Evolutionary conservation across 441 rosid genomes (phyloP), one percentile per base, ranked within the genome.

Genomic region (Pelargonium myrrhifolium): DNA sequence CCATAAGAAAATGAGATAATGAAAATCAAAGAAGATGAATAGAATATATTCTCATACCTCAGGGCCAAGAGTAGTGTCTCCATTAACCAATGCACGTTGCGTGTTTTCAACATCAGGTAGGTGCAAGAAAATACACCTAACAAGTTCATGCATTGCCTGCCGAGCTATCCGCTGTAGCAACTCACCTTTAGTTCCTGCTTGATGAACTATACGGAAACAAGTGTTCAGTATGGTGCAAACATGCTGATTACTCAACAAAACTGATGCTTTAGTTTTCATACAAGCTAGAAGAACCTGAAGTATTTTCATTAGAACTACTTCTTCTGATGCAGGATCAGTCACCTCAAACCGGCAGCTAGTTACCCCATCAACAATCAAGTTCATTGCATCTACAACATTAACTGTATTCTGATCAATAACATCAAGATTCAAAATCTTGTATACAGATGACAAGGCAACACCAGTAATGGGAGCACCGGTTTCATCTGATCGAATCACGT

Each of bases 401-500:
- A 85, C 81, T 3, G 96, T 87, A 74, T 80, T 82, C 66, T 77
- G 86, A 62, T 89, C 89, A 69, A 94, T 81, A 62, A 87, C 80
- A 43, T 88, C 97, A 69, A 91, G 87, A 26, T 89, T 81, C 65
- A 94, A 78, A 71, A 94, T 89, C 81, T 88, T 94, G 80, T 89
- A 83, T 28, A 94, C 93, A 28, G 99, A 88, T 0, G 97, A 91
- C 82, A 94, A 83, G 56, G 99, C 97, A 75, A 91, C 94, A 51
- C 96, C 97, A 51, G 99, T 94, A 49, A 94, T 94, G 7, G 96
- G 92, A 9, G 97, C 97, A 70, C 97, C 96, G 42, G 99, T 91
- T 80, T 94, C 99, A 71, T 87, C 97, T 0, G 99, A 94, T 9
- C 75, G 80, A 74, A 94, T 88, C 66, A 94, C 96, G 72, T 91